Conservation (phyloP, 2,329 filamentous ascomycete species). For the Alternaria ethzedia region DNA sequence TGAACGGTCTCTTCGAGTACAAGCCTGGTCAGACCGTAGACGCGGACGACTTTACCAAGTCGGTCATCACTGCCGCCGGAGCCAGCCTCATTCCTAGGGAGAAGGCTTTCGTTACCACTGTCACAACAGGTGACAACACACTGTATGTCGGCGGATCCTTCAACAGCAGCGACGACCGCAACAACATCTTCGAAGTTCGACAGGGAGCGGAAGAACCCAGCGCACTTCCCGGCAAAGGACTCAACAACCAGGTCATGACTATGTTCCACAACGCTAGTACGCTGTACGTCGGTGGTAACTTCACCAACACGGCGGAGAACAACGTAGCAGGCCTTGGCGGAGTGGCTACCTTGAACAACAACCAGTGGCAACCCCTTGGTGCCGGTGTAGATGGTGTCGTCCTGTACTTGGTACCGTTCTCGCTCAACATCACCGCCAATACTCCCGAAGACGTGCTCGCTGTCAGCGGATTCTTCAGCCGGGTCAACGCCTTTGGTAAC, state of each 20-base stretch:
- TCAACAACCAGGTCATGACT: constrained; percentile 78
- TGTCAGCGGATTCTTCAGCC: constrained; percentile 79
- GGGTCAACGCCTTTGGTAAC: constrained; percentile 71
- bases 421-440: constrained; percentile 75
- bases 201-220: constrained; percentile 64
- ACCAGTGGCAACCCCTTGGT: constrained; percentile 79
- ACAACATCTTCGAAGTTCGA: constrained; percentile 77
- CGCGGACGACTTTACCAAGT: constrained; percentile 70
- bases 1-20: constrained; percentile 93
- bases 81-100: constrained; percentile 64
- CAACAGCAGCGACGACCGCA: constrained; percentile 62
- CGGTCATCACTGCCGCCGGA: constrained; percentile 78
- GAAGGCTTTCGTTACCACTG: constrained; percentile 71
- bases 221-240: constrained; percentile 70
- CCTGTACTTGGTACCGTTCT: constrained; percentile 74
- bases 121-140: constrained; percentile 67
- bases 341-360: constrained; percentile 74
- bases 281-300: constrained; percentile 80
- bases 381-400: constrained; percentile 85
- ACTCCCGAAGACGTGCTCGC: constrained; percentile 76
- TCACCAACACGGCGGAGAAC: constrained; percentile 73
- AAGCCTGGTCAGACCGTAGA: constrained; percentile 69
- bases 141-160: constrained; percentile 87
- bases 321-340: constrained; percentile 71
- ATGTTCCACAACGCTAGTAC: constrained; percentile 70